Evolutionary conservation across 352 stramenopile genomes (phyloP), one percentile per base, ranked within the genome.

Genomic region (Pythium insidiosum): DNA sequence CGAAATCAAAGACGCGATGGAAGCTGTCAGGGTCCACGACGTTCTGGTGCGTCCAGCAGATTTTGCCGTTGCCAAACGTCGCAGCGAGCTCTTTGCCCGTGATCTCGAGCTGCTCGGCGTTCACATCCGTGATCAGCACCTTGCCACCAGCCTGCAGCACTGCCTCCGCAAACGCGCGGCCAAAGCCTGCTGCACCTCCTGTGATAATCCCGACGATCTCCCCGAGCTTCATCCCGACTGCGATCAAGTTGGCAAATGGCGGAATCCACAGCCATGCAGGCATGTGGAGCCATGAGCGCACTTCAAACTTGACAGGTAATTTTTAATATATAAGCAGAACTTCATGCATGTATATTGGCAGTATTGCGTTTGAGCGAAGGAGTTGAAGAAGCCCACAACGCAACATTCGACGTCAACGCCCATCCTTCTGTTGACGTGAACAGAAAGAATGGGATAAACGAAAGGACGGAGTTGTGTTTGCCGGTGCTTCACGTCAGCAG

Each of bases 91-190:
- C 67, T 48, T 78, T 74, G 50, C 67, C 72, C 43, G 73, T 72
- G 23, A 53, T 55, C 52, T 81, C 58, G 23, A 92, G 61, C 46
- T 68, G 56, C 42, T 77, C 50, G 35, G 73, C 57, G 47, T 92
- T 68, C 25, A 89, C 65, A 47, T 89, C 76, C 48, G 79, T 89
- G 63, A 89, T 79, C 53, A 92, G 61, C 12, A 74, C 76, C 24
- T 76, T 74, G 37, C 76, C 76, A 23, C 67, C 60, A 15, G 34
- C 51, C 1, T 52, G 23, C 33, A 89, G 56, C 31, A 92, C 71
- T 18, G 61, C 49, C 47, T 79, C 68, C 1, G 73, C 58, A 50
- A 88, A 92, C 11, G 61, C 79, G 26, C 61, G 59, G 28, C 79
- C 79, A 46, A 89, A 84, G 52, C 79, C 79, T 2, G 55, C 59